Evolutionary conservation across 805 yeast genomes (phyloP).

Genomic region (Schwanniomyces pseudopolymorphus): DNA sequence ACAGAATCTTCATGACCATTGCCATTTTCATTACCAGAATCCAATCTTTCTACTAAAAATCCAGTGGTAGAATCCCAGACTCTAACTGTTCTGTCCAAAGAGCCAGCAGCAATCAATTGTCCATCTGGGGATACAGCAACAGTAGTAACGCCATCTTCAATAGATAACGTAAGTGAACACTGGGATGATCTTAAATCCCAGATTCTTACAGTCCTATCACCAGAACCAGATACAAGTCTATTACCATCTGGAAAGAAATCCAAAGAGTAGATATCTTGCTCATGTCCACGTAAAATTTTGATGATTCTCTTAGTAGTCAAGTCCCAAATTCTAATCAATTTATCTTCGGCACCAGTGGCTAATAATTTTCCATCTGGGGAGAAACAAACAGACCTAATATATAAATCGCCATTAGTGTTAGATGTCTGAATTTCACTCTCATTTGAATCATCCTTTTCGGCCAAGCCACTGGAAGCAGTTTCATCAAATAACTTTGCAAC

Average conservation of each 20-base stretch:
- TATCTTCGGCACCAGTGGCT: slow-evolving; percentile 93
- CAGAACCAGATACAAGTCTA: slow-evolving; percentile 91
- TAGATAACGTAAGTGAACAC: slow-evolving; percentile 82
- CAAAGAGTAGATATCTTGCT: slow-evolving; percentile 94
- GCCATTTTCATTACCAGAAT: slow-evolving; percentile 81
- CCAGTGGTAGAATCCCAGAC: slow-evolving; percentile 97
- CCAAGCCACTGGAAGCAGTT: slow-evolving; percentile 35
- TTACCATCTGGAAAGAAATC: slow-evolving; percentile 95
- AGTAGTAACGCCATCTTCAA: slow-evolving; percentile 97
- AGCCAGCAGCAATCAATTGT: slow-evolving; percentile 91
- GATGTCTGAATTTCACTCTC: slow-evolving; percentile 32
- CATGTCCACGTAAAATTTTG: slow-evolving; percentile 87
- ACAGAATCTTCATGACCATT: slow-evolving; percentile 97
- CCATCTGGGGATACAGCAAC: slow-evolving; percentile 98
- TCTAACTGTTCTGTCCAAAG: slow-evolving; percentile 90
- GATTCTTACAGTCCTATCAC: slow-evolving; percentile 93
- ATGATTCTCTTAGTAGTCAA: slow-evolving; percentile 80
- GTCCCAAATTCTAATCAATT: slow-evolving; percentile 94
- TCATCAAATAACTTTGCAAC: slow-evolving; percentile 88
- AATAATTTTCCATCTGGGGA: slow-evolving; percentile 88
- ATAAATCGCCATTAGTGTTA: slow-evolving; percentile 77
- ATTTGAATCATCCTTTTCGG: slow-evolving; percentile 36
- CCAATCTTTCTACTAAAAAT: slow-evolving; percentile 86
- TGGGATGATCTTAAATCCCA: slow-evolving; percentile 94
- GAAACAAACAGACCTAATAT: slow-evolving; percentile 93